phyloP scores from a whole-genome alignment of 495 filamentous ascomycete species.

The Thermochaetoides thermophila region DNA sequence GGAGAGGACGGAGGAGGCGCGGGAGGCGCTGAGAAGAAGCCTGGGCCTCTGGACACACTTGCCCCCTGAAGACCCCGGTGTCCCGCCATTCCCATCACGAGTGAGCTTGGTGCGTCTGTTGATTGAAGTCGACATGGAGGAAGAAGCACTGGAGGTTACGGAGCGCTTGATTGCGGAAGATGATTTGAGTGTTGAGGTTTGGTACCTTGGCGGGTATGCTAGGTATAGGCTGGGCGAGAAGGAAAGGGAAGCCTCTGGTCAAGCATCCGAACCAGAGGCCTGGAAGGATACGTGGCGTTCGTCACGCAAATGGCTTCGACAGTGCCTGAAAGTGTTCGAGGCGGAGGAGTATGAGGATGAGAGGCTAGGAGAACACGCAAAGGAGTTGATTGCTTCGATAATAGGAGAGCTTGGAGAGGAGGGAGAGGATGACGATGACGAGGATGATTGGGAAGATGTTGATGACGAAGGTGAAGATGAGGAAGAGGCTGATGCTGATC shows the following conservation, averaged over 20 bases:
- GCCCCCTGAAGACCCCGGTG: constrained; percentile 42
- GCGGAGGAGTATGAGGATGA: constrained; percentile 60
- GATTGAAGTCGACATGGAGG: constrained; percentile 78
- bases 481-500: constrained; percentile 20
- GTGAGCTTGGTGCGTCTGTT: constrained; percentile 73
- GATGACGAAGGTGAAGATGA: constrained; percentile 31
- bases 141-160: constrained; percentile 70
- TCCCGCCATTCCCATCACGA: constrained; percentile 71
- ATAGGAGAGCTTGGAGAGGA: constrained; percentile 40
- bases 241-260: constrained; percentile 25
- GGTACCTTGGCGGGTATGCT: constrained; percentile 94
- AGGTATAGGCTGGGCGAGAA: constrained; percentile 65
- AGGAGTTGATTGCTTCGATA: constrained; percentile 42
- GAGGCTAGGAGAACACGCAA: constrained; percentile 47
- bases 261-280: constrained; percentile 22
- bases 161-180: constrained; percentile 75
- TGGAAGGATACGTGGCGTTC: constrained; percentile 37
- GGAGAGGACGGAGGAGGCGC: constrained; percentile 56
- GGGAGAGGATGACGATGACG: constrained; percentile 34
- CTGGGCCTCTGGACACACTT: constrained; percentile 66
- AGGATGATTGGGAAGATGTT: constrained; percentile 19
- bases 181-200: constrained; percentile 84
- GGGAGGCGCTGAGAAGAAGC: constrained; percentile 59
- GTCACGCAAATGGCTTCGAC: constrained; percentile 45
- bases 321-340: constrained; percentile 43